phyloP scores from a whole-genome alignment of 2,329 filamentous ascomycete genomes.

The Ophiostoma montium region DNA sequence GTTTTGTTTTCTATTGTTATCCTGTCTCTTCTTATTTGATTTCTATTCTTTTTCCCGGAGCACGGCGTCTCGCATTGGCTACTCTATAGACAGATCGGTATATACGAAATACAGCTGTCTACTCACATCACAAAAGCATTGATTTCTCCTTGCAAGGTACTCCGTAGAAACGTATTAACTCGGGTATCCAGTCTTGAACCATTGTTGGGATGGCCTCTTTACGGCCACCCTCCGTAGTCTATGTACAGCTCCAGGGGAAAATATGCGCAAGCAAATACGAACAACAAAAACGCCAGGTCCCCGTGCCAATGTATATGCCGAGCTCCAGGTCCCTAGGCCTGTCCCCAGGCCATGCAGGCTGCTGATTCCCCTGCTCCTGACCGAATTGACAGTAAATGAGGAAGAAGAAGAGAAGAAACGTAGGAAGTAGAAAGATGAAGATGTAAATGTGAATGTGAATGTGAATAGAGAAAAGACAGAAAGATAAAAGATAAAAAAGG shows the following conservation, averaged over 20 bases:
- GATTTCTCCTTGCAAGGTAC: no score
- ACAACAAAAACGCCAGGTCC: background rate
- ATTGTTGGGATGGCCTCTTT: no score
- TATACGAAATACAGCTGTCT: background rate
- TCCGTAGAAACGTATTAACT: background rate
- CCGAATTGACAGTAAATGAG: background rate
- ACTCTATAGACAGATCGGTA: background rate
- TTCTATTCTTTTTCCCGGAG: conserved; percentile 1
- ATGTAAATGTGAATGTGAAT: no score
- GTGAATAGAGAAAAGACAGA: background rate
- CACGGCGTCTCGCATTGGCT: conserved; percentile 6
- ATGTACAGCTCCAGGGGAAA: background rate
- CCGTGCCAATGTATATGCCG: background rate
- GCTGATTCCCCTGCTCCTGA: no score
- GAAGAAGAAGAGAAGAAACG: background rate
- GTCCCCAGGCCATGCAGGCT: no score
- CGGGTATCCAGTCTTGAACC: no score
- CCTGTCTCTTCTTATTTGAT: conserved; percentile 1
- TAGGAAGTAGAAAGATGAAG: no score
- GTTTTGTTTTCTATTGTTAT: background rate
- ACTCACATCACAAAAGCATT: background rate
- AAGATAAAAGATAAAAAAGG: background rate
- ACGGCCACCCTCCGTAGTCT: no score
- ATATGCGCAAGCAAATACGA: background rate
- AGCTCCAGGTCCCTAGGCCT: no score